Base-by-base conservation (phyloP, 176 grass and related monocot species). In the Metroxylon sagu region DNA sequence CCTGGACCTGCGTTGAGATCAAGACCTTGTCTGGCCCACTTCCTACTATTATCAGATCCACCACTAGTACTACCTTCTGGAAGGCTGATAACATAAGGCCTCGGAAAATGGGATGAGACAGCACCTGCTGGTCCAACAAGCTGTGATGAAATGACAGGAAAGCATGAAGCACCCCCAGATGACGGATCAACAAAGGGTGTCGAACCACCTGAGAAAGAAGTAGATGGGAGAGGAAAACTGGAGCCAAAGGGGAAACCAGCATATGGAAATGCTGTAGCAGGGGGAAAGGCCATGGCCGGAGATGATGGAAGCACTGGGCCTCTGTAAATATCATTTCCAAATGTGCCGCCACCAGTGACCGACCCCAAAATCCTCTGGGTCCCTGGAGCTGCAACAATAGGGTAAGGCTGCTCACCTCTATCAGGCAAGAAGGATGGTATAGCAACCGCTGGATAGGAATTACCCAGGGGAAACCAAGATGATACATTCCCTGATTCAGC, bases 1-100 rank as follows among this genome's bases (percentile, higher is more conserved):
- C 80, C 82, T 52, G 85, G 85, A 15, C 85, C 90, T 26, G 82
- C 84, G 65, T 95, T 95, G 55, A 95, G 85, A 73, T 89, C 90
- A 35, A 95, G 73, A 53, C 73, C 79, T 48, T 80, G 90, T 50
- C 82, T 85, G 49, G 57, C 73, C 82, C 85, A 89, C 70, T 69
- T 83, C 55, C 74, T 71, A 52, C 52, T 84, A 57, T 57, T 84
- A 19, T 84, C 83, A 71, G 78, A 78, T 67, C 76, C 73, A 61
- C 67, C 67, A 23, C 73, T 83, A 25, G 69, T 89, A 60, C 79
- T 84, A 61, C 87, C 67, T 77, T 95, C 85, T 49, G 81, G 69
- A 63, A 89, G 79, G 76, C 65, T 89, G 35, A 89, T 85, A n/a
- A 84, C 63, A 74, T 83, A 89, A 25, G 77, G 79, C 65, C 85